Evolutionary conservation across 176 grass and related monocot species (phyloP).

Genomic region (Secale cereale): DNA sequence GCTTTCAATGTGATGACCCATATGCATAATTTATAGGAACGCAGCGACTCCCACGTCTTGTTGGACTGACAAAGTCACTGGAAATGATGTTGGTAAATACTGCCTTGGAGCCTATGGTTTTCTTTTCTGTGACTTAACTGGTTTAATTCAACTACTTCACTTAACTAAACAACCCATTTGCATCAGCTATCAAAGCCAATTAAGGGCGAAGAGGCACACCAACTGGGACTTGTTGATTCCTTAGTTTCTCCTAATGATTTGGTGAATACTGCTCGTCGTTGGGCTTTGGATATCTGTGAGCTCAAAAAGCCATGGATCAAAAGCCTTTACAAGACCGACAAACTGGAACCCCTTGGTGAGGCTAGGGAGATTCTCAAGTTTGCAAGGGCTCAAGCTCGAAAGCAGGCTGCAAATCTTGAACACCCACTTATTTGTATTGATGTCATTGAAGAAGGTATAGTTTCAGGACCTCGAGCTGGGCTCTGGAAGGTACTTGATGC

Average conservation of each 20-base stretch:
- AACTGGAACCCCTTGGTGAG: conserved; percentile 76
- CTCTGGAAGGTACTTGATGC: conserved; percentile 73
- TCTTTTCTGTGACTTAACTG: background rate
- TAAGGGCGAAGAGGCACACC: conserved; percentile 68
- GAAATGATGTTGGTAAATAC: conserved; percentile 89
- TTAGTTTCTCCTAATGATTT: conserved; percentile 79
- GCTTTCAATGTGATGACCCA: background rate
- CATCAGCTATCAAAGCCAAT: conserved; percentile 84
- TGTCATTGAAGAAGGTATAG: conserved; percentile 90
- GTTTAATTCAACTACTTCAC: background rate
- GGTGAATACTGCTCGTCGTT: conserved; percentile 58
- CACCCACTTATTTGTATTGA: conserved; percentile 86
- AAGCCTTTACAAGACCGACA: conserved; percentile 89
- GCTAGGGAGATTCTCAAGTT: conserved; percentile 91
- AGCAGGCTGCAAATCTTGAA: conserved; percentile 75
- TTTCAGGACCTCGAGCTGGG: conserved; percentile 70
- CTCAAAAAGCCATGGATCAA: conserved; percentile 72
- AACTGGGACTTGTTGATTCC: conserved; percentile 76
- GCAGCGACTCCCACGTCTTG: conserved; percentile 87
- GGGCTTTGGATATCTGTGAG: conserved; percentile 85
- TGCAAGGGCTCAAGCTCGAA: conserved; percentile 79
- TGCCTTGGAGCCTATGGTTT: background rate
- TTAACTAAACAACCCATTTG: conserved; percentile 1
- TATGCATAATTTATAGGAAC: conserved; percentile 59
- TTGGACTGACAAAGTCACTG: conserved; percentile 83